Evolutionary conservation across 169 alveolate species (phyloP).

Genomic region (Cryptosporidium parvum): DNA sequence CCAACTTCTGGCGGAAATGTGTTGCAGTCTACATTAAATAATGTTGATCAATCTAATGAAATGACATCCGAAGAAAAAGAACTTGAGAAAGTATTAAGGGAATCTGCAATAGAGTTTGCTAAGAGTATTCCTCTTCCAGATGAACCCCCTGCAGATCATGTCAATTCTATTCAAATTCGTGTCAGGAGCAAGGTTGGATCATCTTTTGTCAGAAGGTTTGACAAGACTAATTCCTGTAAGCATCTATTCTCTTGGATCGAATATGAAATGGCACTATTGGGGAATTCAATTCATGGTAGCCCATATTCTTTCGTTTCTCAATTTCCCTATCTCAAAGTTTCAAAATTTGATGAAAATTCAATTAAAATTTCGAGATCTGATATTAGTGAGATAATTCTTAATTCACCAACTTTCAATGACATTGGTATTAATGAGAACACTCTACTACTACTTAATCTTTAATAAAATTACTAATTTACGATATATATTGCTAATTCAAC

Average conservation of each 20-base stretch:
- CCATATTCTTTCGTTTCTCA: conserved; percentile 47
- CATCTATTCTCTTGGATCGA: conserved; percentile 52
- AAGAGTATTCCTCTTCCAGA: conserved; percentile 25
- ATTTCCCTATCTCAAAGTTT: conserved; percentile 24
- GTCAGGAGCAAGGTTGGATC: conserved; percentile 24
- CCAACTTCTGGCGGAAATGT: conserved; percentile 58
- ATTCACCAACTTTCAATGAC: conserved; percentile 43
- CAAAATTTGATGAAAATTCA: conserved; percentile 12
- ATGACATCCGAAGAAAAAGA: conserved; percentile 15
- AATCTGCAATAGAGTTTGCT: conserved; percentile 65
- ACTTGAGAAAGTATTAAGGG: conserved; percentile 32
- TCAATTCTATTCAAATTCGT: conserved; percentile 33
- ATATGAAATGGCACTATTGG: conserved; percentile 48
- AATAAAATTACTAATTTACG: neutral
- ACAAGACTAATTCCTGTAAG: neutral
- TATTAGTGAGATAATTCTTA: neutral
- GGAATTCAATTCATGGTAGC: conserved; percentile 13
- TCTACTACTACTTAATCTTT: conserved; percentile 19
- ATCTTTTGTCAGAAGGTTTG: conserved; percentile 48
- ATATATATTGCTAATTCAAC: neutral
- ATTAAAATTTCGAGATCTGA: conserved; percentile 40
- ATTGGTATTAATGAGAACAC: conserved; percentile 31
- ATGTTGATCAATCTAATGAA: neutral
- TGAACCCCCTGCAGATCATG: conserved; percentile 26
- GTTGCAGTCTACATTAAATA: neutral